phyloP scores from a whole-genome alignment of 179 eudicot species.

The Vitellaria paradoxa region DNA sequence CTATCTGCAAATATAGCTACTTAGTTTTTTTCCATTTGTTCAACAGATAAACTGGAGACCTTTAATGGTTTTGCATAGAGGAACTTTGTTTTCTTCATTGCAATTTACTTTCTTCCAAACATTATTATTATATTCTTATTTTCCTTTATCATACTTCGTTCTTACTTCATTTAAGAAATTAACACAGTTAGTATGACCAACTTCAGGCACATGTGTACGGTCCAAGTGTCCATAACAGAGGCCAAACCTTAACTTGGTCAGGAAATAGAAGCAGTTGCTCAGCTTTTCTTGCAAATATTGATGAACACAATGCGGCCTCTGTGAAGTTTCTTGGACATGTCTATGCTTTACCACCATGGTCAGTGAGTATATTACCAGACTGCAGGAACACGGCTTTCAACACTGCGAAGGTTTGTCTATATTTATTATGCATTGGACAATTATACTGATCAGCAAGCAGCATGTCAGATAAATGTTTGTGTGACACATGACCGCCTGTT shows the following conservation, averaged over 20 bases:
- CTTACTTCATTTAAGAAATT: slow-evolving; percentile 5
- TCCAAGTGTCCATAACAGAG: slow-evolving; percentile 19
- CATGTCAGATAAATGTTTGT: neutral
- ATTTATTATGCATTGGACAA: neutral
- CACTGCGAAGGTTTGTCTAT: slow-evolving; percentile 77
- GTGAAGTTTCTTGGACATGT: slow-evolving; percentile 62
- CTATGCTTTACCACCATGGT: slow-evolving; percentile 90
- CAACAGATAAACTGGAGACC: neutral
- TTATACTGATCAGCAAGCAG: slow-evolving; percentile 6
- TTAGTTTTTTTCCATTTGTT: neutral
- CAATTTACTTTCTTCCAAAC: neutral
- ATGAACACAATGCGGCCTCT: slow-evolving; percentile 55
- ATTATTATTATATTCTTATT: neutral
- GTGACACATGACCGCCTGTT: neutral
- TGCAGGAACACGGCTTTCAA: slow-evolving; percentile 53
- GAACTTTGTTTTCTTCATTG: neutral
- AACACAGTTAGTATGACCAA: slow-evolving; percentile 12
- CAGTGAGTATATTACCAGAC: slow-evolving; percentile 82
- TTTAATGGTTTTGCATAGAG: neutral
- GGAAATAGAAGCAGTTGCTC: slow-evolving; percentile 42
- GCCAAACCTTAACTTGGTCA: slow-evolving; percentile 17
- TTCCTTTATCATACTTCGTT: neutral
- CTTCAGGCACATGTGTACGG: slow-evolving; percentile 71
- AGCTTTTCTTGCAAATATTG: slow-evolving; percentile 95
- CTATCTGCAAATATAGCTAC: neutral